phyloP scores from a whole-genome alignment of 202 grass and related monocot genomes.

The Panicum hallii region DNA sequence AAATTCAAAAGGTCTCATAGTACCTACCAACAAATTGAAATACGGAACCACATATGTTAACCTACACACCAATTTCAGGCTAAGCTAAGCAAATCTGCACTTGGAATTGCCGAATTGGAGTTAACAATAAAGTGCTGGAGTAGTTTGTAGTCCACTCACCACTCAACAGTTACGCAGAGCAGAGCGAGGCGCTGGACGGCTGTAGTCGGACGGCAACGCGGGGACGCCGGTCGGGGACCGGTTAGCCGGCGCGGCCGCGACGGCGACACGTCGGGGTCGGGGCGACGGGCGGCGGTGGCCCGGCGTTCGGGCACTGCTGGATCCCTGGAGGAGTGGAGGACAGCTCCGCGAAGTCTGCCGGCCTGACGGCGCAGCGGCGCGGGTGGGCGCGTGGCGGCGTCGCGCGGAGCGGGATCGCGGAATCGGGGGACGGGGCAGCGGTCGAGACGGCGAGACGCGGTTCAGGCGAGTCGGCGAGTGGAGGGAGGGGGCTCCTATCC shows the following conservation, averaged over 20 bases:
- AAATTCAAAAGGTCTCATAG: background rate
- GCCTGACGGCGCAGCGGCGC: background rate
- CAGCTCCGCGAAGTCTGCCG: background rate
- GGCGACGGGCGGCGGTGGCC: background rate
- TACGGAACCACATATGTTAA: background rate
- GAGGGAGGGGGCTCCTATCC: no score
- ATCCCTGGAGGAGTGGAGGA: background rate
- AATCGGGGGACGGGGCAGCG: background rate
- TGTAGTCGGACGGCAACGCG: background rate
- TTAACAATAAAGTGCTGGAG: background rate
- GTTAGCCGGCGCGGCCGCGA: background rate
- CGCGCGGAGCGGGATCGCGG: background rate
- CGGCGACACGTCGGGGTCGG: background rate
- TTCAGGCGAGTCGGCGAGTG: no score
- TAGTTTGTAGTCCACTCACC: background rate
- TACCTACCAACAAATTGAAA: background rate
- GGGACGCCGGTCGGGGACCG: background rate
- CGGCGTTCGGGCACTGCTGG: background rate
- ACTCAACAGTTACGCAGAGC: background rate
- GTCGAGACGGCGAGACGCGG: background rate
- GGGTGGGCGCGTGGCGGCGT: background rate
- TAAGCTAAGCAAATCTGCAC: background rate
- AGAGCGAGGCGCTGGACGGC: background rate
- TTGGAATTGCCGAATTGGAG: background rate
- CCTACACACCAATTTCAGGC: background rate